Conservation (phyloP, 768 basidiomycete species). For the Strobilomyces dryophilus region DNA sequence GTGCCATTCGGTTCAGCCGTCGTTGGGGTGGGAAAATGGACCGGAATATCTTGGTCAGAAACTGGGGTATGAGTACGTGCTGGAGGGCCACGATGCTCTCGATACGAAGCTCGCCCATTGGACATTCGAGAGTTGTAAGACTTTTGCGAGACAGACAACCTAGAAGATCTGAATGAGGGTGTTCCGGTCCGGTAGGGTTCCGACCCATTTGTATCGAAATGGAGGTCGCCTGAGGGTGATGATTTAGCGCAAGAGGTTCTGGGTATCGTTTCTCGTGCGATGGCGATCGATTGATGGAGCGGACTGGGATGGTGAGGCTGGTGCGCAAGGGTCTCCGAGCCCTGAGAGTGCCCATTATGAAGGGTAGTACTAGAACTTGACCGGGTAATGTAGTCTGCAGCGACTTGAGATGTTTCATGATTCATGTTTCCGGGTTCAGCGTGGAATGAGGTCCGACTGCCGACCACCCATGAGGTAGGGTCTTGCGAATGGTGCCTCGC, state of each 20-base stretch:
- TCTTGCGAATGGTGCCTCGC: slow-evolving; percentile 11
- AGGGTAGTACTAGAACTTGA: background rate
- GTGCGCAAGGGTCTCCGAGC: background rate
- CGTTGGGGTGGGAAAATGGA: background rate
- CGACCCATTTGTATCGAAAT: background rate
- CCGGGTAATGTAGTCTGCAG: background rate
- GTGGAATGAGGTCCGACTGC: slow-evolving; percentile 13
- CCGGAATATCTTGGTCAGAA: background rate
- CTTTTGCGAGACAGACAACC: slow-evolving; percentile 9
- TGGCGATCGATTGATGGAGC: background rate
- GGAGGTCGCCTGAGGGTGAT: background rate
- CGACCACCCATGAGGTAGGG: slow-evolving; percentile 1
- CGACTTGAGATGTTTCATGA: background rate
- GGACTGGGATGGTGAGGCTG: slow-evolving; percentile 2
- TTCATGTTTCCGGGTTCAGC: slow-evolving; percentile 13
- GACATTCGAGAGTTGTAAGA: slow-evolving; percentile 16
- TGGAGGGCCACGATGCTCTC: slow-evolving; percentile 14
- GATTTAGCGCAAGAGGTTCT: background rate
- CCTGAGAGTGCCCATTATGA: background rate
- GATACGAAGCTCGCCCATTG: slow-evolving; percentile 21
- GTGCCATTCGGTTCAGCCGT: background rate
- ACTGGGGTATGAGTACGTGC: slow-evolving; percentile 12
- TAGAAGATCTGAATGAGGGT: slow-evolving; percentile 15
- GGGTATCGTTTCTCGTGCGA: background rate
- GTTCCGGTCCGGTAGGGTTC: slow-evolving; percentile 8